Base-by-base conservation (phyloP, 2,329 filamentous ascomycete species). In the Scedosporium aurantiacum region DNA sequence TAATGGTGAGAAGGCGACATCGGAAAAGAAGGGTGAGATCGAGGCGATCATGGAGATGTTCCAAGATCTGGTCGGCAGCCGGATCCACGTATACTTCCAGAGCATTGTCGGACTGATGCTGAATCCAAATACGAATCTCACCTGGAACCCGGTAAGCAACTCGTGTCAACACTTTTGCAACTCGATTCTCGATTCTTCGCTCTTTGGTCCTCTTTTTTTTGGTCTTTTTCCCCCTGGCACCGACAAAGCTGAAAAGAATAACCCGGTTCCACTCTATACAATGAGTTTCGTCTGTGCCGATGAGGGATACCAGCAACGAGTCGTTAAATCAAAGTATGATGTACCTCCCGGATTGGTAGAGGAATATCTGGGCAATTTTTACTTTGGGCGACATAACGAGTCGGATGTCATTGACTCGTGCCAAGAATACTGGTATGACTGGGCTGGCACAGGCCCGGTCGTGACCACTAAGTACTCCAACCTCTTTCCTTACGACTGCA, bases 401-500 rank as follows among this genome's bases (percentile, higher is more conserved):
- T 67, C 74, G 1, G 76, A 79, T 61, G 68, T 79, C 3, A 71
- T 78, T 25, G 76, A 79, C 64, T 72, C 70, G 0, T 71, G 72
- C 12, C 68, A 72, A 61, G 75, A 78, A 66, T 79, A 78, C 63
- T 79, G 76, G 76, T 68, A 74, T 60, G 76, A 78, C 64, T 78
- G 75, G 75, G 75, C 72, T 4, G 71, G 68, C 10, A 66, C 62
- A 8, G 72, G 25, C 5, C 25, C 25, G 25, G 5, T 27, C 25
- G 5, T 27, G 76, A 57, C 75, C 18, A 50, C 45, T 2, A 50
- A 23, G 21, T 50, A 21, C 45, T 14, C 3, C 18, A 40, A 50
- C 12, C 43, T 77, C 14, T 79, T 78, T 56, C 76, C 75, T 0
- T 79, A 76, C 76, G 76, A 79, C 62, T 79, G 76, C 65, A 78